These are phyloP conservation scores for Mrakia frigida DNA, from an alignment of 768 basidiomycete genomes.

Conservation along the genomic window DNA sequence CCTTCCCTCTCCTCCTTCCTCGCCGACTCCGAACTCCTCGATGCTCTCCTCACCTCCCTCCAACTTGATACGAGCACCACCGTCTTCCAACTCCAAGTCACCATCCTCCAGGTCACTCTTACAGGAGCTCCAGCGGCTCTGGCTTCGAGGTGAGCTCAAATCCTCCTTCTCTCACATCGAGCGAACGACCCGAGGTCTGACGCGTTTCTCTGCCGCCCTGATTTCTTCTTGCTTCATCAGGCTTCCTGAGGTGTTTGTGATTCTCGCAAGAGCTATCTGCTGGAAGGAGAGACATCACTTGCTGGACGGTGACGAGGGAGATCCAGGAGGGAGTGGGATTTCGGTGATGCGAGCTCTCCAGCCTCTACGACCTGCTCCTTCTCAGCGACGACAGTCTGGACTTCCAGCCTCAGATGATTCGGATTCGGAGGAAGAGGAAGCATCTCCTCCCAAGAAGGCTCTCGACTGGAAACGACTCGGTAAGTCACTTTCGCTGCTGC, in stretches of 20 bases:
- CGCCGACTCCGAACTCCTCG: slow-evolving; percentile 60
- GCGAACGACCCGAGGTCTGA: neutral
- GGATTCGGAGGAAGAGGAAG: neutral
- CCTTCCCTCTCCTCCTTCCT: slow-evolving; percentile 21
- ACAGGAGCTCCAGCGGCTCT: slow-evolving; percentile 61
- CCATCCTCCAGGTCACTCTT: slow-evolving; percentile 63
- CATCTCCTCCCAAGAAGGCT: neutral
- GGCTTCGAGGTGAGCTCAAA: neutral
- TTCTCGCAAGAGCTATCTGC: slow-evolving; percentile 66
- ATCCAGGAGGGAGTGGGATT: slow-evolving; percentile 40
- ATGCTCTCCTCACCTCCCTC: slow-evolving; percentile 61
- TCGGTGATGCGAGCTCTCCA: slow-evolving; percentile 12
- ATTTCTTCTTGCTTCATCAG: neutral
- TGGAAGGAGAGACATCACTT: slow-evolving; percentile 61
- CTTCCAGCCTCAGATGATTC: neutral
- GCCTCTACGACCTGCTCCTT: slow-evolving; percentile 13
- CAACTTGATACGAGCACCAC: slow-evolving; percentile 71
- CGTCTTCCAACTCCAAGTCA: slow-evolving; percentile 59
- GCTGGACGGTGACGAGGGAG: slow-evolving; percentile 58
- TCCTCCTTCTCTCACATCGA: neutral
- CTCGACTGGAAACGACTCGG: slow-evolving; percentile 9
- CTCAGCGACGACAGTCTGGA: neutral
- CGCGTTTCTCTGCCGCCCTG: neutral
- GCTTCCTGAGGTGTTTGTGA: slow-evolving; percentile 62
- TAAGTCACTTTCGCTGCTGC: neutral